phyloP scores from a whole-genome alignment of 345 rosid species.

The Trapa bicornis region DNA sequence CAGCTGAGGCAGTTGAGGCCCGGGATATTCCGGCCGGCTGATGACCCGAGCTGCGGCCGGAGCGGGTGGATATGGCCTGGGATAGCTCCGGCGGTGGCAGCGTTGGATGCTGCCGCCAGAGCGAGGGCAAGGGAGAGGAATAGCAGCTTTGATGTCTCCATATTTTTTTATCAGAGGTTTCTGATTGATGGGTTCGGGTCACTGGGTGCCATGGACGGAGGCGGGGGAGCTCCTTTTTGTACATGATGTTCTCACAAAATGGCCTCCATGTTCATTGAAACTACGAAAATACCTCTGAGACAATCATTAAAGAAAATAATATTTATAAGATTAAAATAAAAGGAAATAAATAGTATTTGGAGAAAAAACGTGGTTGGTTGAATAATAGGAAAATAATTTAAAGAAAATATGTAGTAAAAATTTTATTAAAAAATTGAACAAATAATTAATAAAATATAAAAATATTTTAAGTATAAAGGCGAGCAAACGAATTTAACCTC shows the following conservation, averaged over 20 bases:
- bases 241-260: not conserved
- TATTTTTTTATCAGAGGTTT: not conserved
- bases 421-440: too few species aligned
- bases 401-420: too few species aligned
- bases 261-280: not conserved
- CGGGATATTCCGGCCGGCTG: constrained; percentile 5
- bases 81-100: too few species aligned
- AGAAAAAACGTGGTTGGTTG: too few species aligned
- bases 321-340: too few species aligned
- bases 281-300: not conserved
- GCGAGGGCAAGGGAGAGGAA: constrained; percentile 5
- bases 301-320: too few species aligned
- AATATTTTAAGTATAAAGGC: too few species aligned
- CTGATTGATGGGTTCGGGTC: not conserved
- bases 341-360: too few species aligned
- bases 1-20: constrained; percentile 26
- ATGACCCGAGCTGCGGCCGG: constrained; percentile 8
- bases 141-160: not conserved
- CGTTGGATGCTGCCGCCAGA: not conserved
- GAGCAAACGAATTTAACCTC: too few species aligned
- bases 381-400: too few species aligned
- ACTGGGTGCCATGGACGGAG: not conserved
- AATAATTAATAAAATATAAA: too few species aligned
- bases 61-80: constrained; percentile 10
- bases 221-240: not conserved